Evolutionary conservation across 495 filamentous ascomycete genomes (phyloP).

Genomic region (Xylaria scruposa): DNA sequence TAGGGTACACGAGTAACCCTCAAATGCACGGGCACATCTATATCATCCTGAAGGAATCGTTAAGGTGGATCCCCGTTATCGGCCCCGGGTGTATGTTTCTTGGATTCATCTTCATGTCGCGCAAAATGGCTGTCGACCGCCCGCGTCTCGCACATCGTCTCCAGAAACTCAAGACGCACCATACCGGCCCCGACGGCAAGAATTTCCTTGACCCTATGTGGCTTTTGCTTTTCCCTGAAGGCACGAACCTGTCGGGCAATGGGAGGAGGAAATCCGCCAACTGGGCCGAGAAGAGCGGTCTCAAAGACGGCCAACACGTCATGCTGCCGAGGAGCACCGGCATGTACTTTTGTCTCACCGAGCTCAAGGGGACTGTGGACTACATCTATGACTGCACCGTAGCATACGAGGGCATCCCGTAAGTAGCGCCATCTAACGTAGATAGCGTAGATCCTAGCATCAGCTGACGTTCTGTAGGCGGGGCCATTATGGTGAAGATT

Average conservation of each 20-base stretch:
- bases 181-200: slow-evolving; percentile 59
- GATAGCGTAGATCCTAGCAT: slow-evolving; percentile 14
- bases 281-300: slow-evolving; percentile 73
- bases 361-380: slow-evolving; percentile 72
- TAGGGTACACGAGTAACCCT: slow-evolving; percentile 71
- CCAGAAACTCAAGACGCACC: slow-evolving; percentile 65
- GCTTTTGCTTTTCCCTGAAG: slow-evolving; percentile 84
- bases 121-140: slow-evolving; percentile 82
- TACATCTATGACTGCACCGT: slow-evolving; percentile 88
- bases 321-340: slow-evolving; percentile 80
- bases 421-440: slow-evolving; percentile 40
- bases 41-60: slow-evolving; percentile 83
- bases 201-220: slow-evolving; percentile 77
- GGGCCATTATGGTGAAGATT: slow-evolving; percentile 74
- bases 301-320: slow-evolving; percentile 69
- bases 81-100: slow-evolving; percentile 83
- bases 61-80: slow-evolving; percentile 77
- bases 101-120: slow-evolving; percentile 83
- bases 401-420: slow-evolving; percentile 83
- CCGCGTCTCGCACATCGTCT: slow-evolving; percentile 71
- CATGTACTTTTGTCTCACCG: slow-evolving; percentile 74
- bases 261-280: slow-evolving; percentile 65
- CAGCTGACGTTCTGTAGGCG: slow-evolving; percentile 51
- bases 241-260: slow-evolving; percentile 76
- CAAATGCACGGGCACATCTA: slow-evolving; percentile 81